These are phyloP conservation scores for Ceratocystis variospora DNA, from an alignment of 2,329 filamentous ascomycete genomes.

Conservation along the genomic window DNA sequence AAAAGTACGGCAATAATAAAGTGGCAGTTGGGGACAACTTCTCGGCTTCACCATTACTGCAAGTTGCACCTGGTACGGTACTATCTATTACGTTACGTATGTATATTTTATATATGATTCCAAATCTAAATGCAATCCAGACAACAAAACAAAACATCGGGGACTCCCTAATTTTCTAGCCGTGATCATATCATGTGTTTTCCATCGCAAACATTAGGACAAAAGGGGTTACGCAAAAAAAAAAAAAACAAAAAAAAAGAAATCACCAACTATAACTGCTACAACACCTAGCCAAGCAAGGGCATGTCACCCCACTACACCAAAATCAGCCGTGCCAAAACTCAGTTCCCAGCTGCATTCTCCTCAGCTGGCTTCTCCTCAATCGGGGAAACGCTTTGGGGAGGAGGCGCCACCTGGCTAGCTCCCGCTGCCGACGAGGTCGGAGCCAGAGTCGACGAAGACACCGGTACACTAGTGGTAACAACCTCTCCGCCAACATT, in stretches of 20 bases:
- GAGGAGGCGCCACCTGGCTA: not conserved
- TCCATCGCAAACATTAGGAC: not conserved
- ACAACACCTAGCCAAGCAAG: not conserved
- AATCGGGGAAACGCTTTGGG: conserved; percentile 7
- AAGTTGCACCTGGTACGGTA: not conserved
- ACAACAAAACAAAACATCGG: not conserved
- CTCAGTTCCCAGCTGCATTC: not conserved
- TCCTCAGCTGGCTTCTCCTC: conserved; percentile 18
- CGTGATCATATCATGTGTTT: not conserved
- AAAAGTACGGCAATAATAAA: no score
- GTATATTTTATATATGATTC: not conserved
- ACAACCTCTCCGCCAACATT: conserved; percentile 28
- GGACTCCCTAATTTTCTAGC: not conserved
- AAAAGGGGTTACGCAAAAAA: not conserved
- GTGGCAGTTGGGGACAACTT: no score
- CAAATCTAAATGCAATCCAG: not conserved
- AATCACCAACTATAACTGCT: not conserved
- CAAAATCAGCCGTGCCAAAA: not conserved
- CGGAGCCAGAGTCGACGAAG: conserved; percentile 10
- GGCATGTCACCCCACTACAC: not conserved
- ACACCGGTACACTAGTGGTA: conserved; percentile 16
- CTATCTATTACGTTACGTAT: not conserved
- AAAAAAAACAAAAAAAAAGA: conserved; percentile 4
- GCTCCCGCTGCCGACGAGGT: not conserved
- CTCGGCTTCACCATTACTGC: not conserved